Conservation (phyloP, 306 rosid genomes). For the Delonix regia region DNA sequence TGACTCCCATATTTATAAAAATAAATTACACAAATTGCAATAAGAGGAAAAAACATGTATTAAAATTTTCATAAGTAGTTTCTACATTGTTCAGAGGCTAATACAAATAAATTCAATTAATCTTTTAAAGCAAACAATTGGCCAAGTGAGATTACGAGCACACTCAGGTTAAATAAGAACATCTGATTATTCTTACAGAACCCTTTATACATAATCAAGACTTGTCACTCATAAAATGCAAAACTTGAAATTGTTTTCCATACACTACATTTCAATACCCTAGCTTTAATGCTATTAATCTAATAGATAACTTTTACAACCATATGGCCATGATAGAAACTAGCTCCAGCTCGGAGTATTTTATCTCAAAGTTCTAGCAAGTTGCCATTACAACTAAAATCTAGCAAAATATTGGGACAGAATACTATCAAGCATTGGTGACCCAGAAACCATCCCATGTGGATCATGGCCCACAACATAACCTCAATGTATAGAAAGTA, state of each 20-base stretch:
- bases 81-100: neutral
- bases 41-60: neutral
- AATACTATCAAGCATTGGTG: constrained; percentile 2
- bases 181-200: neutral
- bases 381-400: constrained; percentile 7
- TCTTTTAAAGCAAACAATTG: neutral
- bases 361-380: constrained; percentile 10
- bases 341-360: constrained; percentile 9
- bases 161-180: neutral
- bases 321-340: constrained; percentile 12
- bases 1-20: neutral
- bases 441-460: constrained; percentile 1
- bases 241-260: neutral
- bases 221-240: constrained; percentile 1
- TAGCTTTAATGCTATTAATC: neutral
- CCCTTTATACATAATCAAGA: neutral
- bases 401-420: constrained; percentile 15
- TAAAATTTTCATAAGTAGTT: neutral
- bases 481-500: neutral
- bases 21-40: neutral
- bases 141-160: neutral
- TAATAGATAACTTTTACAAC: neutral
- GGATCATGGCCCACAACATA: constrained; percentile 1
- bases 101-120: neutral
- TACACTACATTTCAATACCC: neutral